Base-by-base conservation (phyloP, 1,284 basidiomycete genomes). In the Cryptococcus amylolentus region DNA sequence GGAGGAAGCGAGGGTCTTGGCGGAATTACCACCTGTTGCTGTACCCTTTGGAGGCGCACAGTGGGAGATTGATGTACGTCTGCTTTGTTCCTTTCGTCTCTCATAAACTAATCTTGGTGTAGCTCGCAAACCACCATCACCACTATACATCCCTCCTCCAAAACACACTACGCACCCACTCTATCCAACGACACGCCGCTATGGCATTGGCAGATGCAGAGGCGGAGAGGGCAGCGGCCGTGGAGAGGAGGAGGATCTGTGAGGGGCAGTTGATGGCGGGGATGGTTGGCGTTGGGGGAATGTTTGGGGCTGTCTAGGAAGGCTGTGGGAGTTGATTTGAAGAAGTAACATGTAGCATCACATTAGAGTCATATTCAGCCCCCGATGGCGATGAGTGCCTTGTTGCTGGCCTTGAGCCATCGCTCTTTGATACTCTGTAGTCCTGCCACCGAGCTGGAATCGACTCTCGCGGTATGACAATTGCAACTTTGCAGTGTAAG, bases 191-290 rank as follows among this genome's bases (percentile, higher is more conserved):
- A 18, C 62, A 70, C 26, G 70, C 70, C 0, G 61, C 64, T 3
- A 66, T 66, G 13, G 57, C 70, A 0, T 49, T 74, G 12, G 68
- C 71, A 5, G 72, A 76, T 53, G 73, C 71, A 0, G 73, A 76
- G 60, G 68, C 68, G 20, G 72, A 76, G 53, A 52, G 69, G 7
- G 38, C 60, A 2, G 67, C 69, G 1, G 73, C 69, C 2, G 56
- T 44, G 5, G 72, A 74, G 51, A 58, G 73, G 47, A 57, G 70
- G 37, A 62, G 60, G 50, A 62, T 69, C 1, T 63, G 57, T 26
- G 68, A 72, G 50, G 59, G 50, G 41, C 67, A 69, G 51, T 57
- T 71, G 48, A 49, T 55, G 42, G 53, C 55, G 7, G 60, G 61
- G 8, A 59, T 52, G 23, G 56, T 70, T 12, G 63, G 66, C 5